Base-by-base conservation (phyloP, 140 eudicot genomes). In the Bidens hawaiensis region DNA sequence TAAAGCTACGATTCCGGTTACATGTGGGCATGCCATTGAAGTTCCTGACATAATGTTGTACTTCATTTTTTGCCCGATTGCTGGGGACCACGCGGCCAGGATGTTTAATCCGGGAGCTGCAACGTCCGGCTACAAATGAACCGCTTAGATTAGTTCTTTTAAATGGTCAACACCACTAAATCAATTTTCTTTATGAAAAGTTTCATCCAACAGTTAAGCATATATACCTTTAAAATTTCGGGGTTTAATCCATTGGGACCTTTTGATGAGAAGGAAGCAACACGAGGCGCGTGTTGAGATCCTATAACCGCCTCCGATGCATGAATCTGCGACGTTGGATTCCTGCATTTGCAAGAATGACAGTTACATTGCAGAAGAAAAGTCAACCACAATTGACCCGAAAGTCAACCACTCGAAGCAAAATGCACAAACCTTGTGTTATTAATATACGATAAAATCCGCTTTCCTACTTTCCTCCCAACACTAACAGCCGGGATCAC, bases 21-120 rank as follows among this genome's bases (percentile, higher is more conserved):
- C 80, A 59, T 89, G 97, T 1, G 97, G 97, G 63, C 95, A 86
- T 24, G 97, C 95, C 97, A 89, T 85, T 30, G 97, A 89, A 62
- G 97, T 89, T 68, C 97, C 97, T 7, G 95, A 89, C 34, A 85
- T 76, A 75, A 89, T 74, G 77, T 85, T 85, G 69, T 62, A 89
- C 11, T 76, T 71, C 87, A 79, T 65, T 12, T 76, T 78, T 40
- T 28, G 25, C 43, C 76, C 79, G 65, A 51, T 26, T 13, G 96
- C 94, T 2, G 96, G 96, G 34, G 96, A 88, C 96, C 96, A 88
- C 51, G 96, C 87, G 11, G 96, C 96, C 48, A 88, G 82, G 68
- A 88, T 85, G 55, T 88, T 88, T 22, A 88, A 70, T 60, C 96
- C 96, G 14, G 96, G 96, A 25, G 96, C 96, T 66, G 89, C 63